phyloP scores from a whole-genome alignment of 2,329 filamentous ascomycete genomes.

The Claviceps maximensis region DNA sequence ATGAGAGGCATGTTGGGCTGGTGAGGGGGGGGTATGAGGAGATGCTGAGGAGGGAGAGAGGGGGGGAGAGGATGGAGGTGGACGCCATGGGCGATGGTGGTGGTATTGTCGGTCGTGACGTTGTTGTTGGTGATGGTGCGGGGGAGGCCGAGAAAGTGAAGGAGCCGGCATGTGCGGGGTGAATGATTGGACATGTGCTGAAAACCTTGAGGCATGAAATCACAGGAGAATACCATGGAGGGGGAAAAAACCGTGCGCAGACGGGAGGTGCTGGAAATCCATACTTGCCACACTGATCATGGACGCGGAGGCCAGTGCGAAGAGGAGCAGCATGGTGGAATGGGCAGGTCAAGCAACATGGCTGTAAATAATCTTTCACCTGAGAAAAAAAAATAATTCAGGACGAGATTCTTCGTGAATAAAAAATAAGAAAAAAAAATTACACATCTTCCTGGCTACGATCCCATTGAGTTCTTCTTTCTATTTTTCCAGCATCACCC shows the following conservation, averaged over 20 bases:
- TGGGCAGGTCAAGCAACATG: no score
- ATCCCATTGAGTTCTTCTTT: neutral
- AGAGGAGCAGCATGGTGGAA: neutral
- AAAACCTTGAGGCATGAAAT: neutral
- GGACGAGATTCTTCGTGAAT: neutral
- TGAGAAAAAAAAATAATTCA: neutral
- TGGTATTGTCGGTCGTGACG: neutral
- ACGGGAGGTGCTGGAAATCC: neutral
- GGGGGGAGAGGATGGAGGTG: conserved; percentile 5
- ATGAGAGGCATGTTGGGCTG: conserved; percentile 12
- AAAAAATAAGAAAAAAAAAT: conserved; percentile 4
- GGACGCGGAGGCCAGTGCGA: neutral
- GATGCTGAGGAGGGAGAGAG: conserved; percentile 14
- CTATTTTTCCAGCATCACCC: neutral
- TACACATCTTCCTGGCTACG: conserved; percentile 11
- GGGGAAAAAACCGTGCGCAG: no score
- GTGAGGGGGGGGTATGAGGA: conserved; percentile 9
- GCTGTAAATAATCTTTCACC: neutral
- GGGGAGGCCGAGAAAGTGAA: neutral
- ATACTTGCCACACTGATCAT: neutral
- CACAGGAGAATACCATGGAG: neutral
- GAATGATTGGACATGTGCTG: neutral
- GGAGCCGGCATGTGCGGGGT: neutral
- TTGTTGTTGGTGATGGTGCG: neutral
- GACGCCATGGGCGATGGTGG: neutral